Percentiles rank a stretch among this genome's conserved stretches.
phyloP scores from a whole-genome alignment of 2,329 filamentous ascomycete genomes.

The Xylaria sp. region DNA sequence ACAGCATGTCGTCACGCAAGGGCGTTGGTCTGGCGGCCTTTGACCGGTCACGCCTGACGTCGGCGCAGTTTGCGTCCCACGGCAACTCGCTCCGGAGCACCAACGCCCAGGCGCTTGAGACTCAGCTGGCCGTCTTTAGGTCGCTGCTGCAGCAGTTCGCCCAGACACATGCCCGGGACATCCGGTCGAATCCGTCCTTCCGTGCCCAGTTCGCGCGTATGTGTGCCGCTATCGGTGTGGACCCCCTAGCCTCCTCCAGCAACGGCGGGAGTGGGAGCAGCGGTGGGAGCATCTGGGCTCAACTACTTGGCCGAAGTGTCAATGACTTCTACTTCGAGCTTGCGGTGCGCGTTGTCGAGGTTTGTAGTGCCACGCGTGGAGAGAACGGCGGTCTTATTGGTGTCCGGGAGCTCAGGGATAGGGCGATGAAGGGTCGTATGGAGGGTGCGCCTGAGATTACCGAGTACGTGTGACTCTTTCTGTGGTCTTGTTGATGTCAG shows the following conservation, averaged over 20 bases:
- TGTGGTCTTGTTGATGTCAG: neutral
- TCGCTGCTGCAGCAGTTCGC: constrained; percentile 93
- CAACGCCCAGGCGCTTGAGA: constrained; percentile 80
- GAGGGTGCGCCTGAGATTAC: constrained; percentile 75
- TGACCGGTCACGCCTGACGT: constrained; percentile 75
- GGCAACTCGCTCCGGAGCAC: constrained; percentile 78
- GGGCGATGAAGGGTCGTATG: constrained; percentile 65
- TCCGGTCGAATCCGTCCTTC: constrained; percentile 90
- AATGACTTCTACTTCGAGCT: constrained; percentile 99
- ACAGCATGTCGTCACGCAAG: constrained; percentile 58
- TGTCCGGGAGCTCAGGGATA: constrained; percentile 71
- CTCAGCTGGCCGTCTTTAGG: constrained; percentile 93
- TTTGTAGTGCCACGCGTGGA: constrained; percentile 76
- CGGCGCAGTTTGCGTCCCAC: constrained; percentile 85
- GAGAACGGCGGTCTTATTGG: constrained; percentile 93
- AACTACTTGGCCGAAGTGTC: constrained; percentile 83
- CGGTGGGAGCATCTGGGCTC: constrained; percentile 77
- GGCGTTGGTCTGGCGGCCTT: constrained; percentile 89
- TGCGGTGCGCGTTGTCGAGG: constrained; percentile 89
- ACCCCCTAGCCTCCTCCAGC: constrained; percentile 67
- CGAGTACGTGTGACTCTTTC: constrained; percentile 48
- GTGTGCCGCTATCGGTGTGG: constrained; percentile 95
- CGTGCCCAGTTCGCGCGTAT: constrained; percentile 97
- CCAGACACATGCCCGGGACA: constrained; percentile 89
- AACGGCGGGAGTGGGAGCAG: constrained; percentile 42